Percentiles rank a stretch among this genome's conserved stretches.
These are phyloP conservation scores for Fraxinus latifolia DNA, from an alignment of 305 asterid species.

Conservation along the genomic window DNA sequence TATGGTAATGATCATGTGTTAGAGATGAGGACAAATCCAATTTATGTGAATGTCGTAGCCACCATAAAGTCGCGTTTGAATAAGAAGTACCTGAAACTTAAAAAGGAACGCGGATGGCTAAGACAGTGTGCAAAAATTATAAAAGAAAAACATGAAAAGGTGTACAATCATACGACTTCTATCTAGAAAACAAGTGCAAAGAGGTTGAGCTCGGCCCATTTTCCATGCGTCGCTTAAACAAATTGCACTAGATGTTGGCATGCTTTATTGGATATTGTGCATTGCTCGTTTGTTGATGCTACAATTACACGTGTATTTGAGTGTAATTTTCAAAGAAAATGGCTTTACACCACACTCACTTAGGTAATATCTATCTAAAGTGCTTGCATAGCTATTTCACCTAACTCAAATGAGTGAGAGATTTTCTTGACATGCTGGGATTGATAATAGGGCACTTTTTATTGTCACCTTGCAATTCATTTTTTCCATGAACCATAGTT, in stretches of 20 bases:
- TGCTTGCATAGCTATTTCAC: background rate
- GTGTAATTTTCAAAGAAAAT: background rate
- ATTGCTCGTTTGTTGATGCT: background rate
- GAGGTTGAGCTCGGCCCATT: background rate
- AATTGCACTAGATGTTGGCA: background rate
- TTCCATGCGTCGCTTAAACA: background rate
- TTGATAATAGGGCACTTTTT: background rate
- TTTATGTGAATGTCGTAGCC: background rate
- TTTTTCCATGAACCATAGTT: background rate
- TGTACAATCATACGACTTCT: background rate
- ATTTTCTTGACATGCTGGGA: background rate
- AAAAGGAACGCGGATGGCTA: background rate
- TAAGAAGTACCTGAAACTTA: background rate
- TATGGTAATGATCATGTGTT: background rate
- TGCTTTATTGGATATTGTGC: background rate
- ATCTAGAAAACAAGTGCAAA: background rate
- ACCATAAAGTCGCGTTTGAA: background rate
- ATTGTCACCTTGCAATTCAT: background rate
- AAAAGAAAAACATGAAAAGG: background rate
- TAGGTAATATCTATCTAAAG: background rate
- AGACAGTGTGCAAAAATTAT: background rate
- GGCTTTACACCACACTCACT: background rate
- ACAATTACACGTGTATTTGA: background rate
- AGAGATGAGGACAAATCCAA: background rate
- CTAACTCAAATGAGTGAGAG: background rate